These are phyloP conservation scores for Ascochyta koolunga DNA, from an alignment of 2,329 filamentous ascomycete species.

Conservation along the genomic window DNA sequence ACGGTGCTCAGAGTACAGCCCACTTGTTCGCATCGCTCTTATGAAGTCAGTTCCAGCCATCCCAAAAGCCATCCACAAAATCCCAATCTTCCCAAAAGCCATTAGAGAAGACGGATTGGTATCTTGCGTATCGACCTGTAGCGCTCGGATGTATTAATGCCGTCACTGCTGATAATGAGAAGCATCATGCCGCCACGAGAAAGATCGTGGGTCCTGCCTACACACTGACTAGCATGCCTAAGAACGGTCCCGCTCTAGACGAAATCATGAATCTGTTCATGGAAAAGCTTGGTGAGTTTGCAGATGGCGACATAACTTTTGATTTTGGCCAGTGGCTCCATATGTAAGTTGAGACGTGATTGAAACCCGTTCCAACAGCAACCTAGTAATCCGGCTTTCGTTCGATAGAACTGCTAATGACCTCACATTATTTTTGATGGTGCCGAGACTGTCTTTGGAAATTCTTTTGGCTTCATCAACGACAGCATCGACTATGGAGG, in stretches of 20 bases:
- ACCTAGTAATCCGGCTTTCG: neutral
- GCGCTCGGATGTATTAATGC: conserved; percentile 22
- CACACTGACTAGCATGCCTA: conserved; percentile 18
- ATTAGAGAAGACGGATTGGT: conserved; percentile 29
- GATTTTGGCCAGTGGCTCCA: conserved; percentile 29
- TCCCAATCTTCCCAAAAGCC: conserved; percentile 25
- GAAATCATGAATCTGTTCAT: conserved; percentile 15
- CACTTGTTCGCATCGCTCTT: conserved; percentile 55
- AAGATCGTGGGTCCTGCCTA: conserved; percentile 6
- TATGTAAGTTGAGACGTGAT: conserved; percentile 32
- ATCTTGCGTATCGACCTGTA: conserved; percentile 24
- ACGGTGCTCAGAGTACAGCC: conserved; percentile 1
- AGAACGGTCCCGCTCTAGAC: conserved; percentile 20
- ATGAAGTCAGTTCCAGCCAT: conserved; percentile 42
- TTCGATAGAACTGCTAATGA: conserved; percentile 13
- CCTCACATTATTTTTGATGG: conserved; percentile 22
- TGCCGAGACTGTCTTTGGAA: conserved; percentile 22
- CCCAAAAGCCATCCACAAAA: conserved; percentile 18
- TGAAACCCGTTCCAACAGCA: neutral
- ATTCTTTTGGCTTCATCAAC: conserved; percentile 27
- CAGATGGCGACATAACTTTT: conserved; percentile 15
- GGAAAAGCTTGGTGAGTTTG: conserved; percentile 21
- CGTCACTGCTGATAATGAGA: conserved; percentile 16
- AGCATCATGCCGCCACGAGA: conserved; percentile 4
- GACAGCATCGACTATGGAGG: conserved; percentile 26